These are phyloP conservation scores for Geotrichum histeridarum DNA, from an alignment of 1,139 yeast species.

Conservation along the genomic window DNA sequence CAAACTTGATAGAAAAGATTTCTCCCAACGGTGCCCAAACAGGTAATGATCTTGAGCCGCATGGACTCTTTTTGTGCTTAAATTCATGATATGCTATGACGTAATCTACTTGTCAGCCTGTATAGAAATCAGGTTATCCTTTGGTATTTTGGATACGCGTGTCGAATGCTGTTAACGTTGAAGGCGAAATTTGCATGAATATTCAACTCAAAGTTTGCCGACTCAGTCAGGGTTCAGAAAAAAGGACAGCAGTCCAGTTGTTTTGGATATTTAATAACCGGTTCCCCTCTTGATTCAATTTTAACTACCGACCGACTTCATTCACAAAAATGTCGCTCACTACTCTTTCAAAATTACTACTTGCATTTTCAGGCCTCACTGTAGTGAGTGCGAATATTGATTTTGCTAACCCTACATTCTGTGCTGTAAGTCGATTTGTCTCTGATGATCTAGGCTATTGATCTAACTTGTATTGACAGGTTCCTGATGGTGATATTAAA, in stretches of 20 bases:
- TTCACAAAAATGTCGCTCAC: no score
- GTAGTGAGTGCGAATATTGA: not conserved
- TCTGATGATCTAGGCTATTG: slow-evolving; percentile 1
- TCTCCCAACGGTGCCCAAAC: not conserved
- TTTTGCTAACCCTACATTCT: slow-evolving; percentile 13
- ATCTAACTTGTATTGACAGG: slow-evolving; percentile 18
- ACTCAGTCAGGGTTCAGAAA: no score
- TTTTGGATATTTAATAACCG: no score
- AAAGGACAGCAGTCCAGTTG: no score
- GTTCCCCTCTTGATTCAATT: no score
- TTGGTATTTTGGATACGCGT: no score
- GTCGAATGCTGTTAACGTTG: not conserved
- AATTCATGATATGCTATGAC: not conserved
- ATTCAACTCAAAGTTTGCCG: no score
- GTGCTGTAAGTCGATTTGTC: slow-evolving; percentile 11
- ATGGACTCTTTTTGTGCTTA: not conserved
- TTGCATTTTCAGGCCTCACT: not conserved
- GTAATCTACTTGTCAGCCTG: no score
- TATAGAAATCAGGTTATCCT: no score
- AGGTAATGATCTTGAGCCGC: not conserved
- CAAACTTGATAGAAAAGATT: not conserved
- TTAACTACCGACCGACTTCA: no score
- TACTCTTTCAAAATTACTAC: not conserved
- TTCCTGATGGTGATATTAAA: slow-evolving; percentile 23
- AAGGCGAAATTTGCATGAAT: not conserved